phyloP scores from a whole-genome alignment of 768 basidiomycete genomes.

The Lentinus brumalis region DNA sequence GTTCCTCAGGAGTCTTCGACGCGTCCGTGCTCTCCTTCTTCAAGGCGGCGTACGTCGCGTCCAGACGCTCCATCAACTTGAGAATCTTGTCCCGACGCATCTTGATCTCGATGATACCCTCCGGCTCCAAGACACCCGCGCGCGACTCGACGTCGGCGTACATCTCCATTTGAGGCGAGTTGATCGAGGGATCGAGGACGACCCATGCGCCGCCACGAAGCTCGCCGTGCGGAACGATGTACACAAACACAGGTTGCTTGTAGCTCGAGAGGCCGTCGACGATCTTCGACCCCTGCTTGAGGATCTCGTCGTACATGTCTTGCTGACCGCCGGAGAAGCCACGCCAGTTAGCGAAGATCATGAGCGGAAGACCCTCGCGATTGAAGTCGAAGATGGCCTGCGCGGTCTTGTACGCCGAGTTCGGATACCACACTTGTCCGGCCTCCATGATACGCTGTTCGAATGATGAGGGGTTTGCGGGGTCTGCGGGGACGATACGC shows the following conservation, averaged over 20 bases:
- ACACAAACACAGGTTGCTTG: constrained; percentile 97
- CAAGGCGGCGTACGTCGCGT: constrained; percentile 75
- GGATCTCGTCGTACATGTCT: constrained; percentile 97
- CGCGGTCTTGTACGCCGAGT: constrained; percentile 98
- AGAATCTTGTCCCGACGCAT: constrained; percentile 94
- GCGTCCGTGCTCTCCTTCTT: constrained; percentile 81
- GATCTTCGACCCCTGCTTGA: constrained; percentile 98
- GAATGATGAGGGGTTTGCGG: constrained; percentile 94
- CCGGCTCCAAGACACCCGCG: constrained; percentile 95
- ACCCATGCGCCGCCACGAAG: constrained; percentile 99
- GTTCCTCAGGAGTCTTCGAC: constrained; percentile 73
- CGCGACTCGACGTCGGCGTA: constrained; percentile 95
- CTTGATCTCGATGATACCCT: constrained; percentile 97
- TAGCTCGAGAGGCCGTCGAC: constrained; percentile 97
- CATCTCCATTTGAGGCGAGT: constrained; percentile 98
- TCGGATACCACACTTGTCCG: constrained; percentile 99
- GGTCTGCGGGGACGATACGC: constrained; percentile 94
- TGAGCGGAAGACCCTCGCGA: constrained; percentile 93
- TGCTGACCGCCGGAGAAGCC: constrained; percentile 99
- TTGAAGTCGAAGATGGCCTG: constrained; percentile 99
- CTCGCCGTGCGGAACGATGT: constrained; percentile 98
- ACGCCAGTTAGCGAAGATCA: constrained; percentile 99
- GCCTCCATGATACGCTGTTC: constrained; percentile 99
- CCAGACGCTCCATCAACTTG: constrained; percentile 90
- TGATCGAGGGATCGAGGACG: constrained; percentile 97